Conservation (phyloP, 805 yeast genomes). For the Wickerhamomyces tratensis region DNA sequence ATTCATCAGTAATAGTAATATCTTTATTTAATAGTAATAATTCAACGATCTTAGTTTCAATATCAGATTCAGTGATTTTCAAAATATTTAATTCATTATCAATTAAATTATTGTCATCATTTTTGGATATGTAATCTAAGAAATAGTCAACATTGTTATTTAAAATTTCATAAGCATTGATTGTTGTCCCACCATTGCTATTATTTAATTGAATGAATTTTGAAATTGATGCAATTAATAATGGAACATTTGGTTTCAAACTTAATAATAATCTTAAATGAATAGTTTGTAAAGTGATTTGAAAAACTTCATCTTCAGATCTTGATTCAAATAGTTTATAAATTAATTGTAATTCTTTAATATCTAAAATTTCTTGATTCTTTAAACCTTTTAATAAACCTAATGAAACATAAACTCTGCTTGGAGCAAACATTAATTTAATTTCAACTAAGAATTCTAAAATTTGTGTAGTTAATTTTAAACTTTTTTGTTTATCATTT, state of each 20-base stretch:
- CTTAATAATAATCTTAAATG: constrained; percentile 35
- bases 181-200: too few species aligned
- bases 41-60: background rate
- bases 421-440: constrained; percentile 55
- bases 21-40: constrained; percentile 14
- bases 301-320: constrained; percentile 44
- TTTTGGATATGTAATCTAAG: constrained; percentile 22
- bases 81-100: background rate
- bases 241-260: constrained; percentile 20
- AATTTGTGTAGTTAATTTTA: constrained; percentile 18
- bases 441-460: constrained; percentile 37
- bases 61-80: background rate
- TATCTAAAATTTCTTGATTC: constrained; percentile 13
- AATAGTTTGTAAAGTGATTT: constrained; percentile 40
- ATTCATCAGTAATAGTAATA: constrained; percentile 6
- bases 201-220: constrained; percentile 9
- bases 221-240: constrained; percentile 10
- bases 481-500: constrained; percentile 20
- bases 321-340: constrained; percentile 25
- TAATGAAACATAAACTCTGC: constrained; percentile 47
- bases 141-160: constrained; percentile 29
- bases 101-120: constrained; percentile 6
- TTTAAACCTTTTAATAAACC: constrained; percentile 51
- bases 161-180: constrained; percentile 21
- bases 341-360: constrained; percentile 20